Evolutionary conservation across 805 yeast genomes (phyloP).

Genomic region (Clavispora fructus): DNA sequence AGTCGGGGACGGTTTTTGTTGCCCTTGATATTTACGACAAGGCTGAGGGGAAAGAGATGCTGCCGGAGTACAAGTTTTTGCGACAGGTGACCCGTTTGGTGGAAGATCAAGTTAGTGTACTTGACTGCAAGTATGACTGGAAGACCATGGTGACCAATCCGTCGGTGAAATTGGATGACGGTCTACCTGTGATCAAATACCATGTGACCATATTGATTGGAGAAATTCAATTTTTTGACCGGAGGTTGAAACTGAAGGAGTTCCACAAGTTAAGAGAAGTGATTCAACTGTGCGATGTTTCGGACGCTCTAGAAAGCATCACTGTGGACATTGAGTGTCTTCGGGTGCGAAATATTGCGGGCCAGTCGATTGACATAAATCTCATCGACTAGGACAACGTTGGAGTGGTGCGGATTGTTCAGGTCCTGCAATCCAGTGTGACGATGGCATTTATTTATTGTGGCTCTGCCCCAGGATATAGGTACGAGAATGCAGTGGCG

Average conservation of each 20-base stretch:
- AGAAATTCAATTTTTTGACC: conserved; percentile 6
- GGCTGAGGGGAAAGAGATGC: not conserved
- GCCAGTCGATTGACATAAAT: not conserved
- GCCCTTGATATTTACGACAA: conserved; percentile 6
- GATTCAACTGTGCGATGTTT: not conserved
- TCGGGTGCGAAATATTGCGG: not conserved
- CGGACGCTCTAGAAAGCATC: not conserved
- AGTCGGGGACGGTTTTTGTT: conserved; percentile 10
- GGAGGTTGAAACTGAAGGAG: conserved; percentile 3
- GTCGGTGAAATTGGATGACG: not conserved
- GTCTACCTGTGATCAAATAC: conserved; percentile 1
- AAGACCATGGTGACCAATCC: conserved; percentile 1
- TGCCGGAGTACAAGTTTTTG: conserved; percentile 7
- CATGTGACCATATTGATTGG: conserved; percentile 14
- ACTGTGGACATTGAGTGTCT: not conserved
- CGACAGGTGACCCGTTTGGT: conserved; percentile 5
- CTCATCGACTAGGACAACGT: not conserved
- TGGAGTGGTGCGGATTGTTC: no score
- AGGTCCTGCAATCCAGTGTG: no score
- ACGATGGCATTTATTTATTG: no score
- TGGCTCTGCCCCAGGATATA: no score
- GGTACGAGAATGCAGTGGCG: no score
- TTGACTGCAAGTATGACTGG: conserved; percentile 6
- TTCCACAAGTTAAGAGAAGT: not conserved
- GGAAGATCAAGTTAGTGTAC: conserved; percentile 6